Evolutionary conservation across 1,284 basidiomycete species (phyloP), one percentile per base, ranked within the genome.

Genomic region (Papiliotrema fonsecae): DNA sequence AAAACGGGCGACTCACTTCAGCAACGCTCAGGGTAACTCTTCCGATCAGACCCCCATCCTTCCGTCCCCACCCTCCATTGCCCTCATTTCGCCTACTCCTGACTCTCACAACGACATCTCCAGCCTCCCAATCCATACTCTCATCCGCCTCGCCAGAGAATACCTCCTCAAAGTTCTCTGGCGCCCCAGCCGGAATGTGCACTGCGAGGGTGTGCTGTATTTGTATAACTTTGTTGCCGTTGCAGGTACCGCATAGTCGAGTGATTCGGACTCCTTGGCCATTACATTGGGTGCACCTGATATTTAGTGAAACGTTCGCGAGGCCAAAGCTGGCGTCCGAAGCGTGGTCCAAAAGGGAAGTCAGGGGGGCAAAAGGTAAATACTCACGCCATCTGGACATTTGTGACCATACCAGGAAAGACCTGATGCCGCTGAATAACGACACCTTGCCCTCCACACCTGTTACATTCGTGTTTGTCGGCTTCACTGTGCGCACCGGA

Each of bases 61-160:
- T 93, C 62, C 92, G 78, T 55, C 83, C 78, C 82, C 86, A 96
- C 0, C 83, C 82, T 45, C 89, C 91, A 55, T 79, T 78, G 56
- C 84, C 58, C 37, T 60, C 81, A 52, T 82, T 47, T 34, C 49
- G 82, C 70, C 79, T 79, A 62, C 84, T 90, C 55, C 85, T 77
- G 18, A 96, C 84, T 45, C 88, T 77, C 42, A 97, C 77, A 31
- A 96, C 77, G 46, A 97, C 82, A 73, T 97, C 91, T 16, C 92
- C 92, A 7, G 93, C 77, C 60, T 93, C 89, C 83, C 84, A 92
- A 56, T 96, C 92, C 4, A 88, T 88, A 50, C 78, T 86, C 76
- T 97, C 91, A 68, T 97, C 93, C 35, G 86, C 87, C 70, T 96
- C 91, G 21, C 89, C 89, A 58, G 92, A 87, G 59, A 92, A 96